Percentiles rank a stretch among this genome's conserved stretches.
Evolutionary conservation across 768 basidiomycete genomes (phyloP).

Genomic region (Termitomyces sp.): DNA sequence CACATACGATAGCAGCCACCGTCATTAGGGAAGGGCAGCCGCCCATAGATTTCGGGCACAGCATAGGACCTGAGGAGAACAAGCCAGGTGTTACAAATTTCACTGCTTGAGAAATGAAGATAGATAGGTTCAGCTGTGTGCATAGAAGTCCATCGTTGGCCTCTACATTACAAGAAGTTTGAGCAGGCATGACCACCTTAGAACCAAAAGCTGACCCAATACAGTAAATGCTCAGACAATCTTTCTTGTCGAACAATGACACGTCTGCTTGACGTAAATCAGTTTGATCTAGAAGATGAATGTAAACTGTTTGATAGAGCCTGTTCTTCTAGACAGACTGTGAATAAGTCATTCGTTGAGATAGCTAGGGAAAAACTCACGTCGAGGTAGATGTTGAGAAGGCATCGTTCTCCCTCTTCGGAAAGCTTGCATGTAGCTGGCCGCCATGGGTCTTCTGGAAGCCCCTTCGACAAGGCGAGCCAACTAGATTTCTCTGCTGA

Average conservation of each 20-base stretch:
- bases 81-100: slow-evolving; percentile 69
- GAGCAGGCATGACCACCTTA: background rate
- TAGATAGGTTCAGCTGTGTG: slow-evolving; percentile 62
- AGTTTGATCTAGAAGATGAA: slow-evolving; percentile 70
- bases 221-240: slow-evolving; percentile 70
- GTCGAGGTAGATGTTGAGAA: slow-evolving; percentile 71
- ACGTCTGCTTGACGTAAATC: slow-evolving; percentile 75
- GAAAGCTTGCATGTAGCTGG: slow-evolving; percentile 63
- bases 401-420: slow-evolving; percentile 62
- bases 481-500: slow-evolving; percentile 66
- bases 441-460: slow-evolving; percentile 59
- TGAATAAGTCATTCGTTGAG: slow-evolving; percentile 2
- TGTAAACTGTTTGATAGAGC: slow-evolving; percentile 66
- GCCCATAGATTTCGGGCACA: slow-evolving; percentile 72
- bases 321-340: slow-evolving; percentile 54
- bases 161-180: slow-evolving; percentile 27
- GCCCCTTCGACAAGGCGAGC: slow-evolving; percentile 51
- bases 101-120: slow-evolving; percentile 61
- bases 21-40: slow-evolving; percentile 44
- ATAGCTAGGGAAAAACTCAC: slow-evolving; percentile 32
- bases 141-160: slow-evolving; percentile 53
- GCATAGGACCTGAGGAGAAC: slow-evolving; percentile 79
- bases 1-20: slow-evolving; percentile 85
- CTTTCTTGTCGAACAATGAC: slow-evolving; percentile 71
- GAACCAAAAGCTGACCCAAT: slow-evolving; percentile 35